phyloP scores from a whole-genome alignment of 1,139 yeast species.

The Nakaseomyces nivariensis region DNA sequence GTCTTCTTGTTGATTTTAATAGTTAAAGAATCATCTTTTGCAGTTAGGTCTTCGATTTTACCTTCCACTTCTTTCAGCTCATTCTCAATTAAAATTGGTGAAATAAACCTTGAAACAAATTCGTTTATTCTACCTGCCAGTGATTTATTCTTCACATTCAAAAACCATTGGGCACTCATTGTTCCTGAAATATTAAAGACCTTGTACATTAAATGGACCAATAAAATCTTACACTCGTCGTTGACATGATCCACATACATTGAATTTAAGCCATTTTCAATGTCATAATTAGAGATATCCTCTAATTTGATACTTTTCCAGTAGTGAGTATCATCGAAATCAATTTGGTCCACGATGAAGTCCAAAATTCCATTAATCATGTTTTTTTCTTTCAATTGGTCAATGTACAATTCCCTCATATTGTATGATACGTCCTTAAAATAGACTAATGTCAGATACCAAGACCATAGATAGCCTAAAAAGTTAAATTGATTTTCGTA shows the following conservation, averaged over 20 bases:
- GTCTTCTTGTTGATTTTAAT: slow-evolving; percentile 53
- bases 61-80: slow-evolving; percentile 49
- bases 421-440: slow-evolving; percentile 60
- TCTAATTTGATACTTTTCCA: slow-evolving; percentile 27
- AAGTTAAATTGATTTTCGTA: slow-evolving; percentile 31
- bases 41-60: slow-evolving; percentile 31
- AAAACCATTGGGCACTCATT: slow-evolving; percentile 61
- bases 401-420: slow-evolving; percentile 50
- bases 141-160: slow-evolving; percentile 35
- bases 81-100: slow-evolving; percentile 51
- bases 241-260: slow-evolving; percentile 19
- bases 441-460: slow-evolving; percentile 55
- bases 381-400: slow-evolving; percentile 42
- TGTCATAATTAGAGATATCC: slow-evolving; percentile 18
- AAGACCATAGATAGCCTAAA: slow-evolving; percentile 52
- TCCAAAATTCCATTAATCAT: slow-evolving; percentile 40
- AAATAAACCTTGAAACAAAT: slow-evolving; percentile 50
- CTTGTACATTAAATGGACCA: slow-evolving; percentile 48
- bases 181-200: slow-evolving; percentile 57
- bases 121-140: slow-evolving; percentile 47
- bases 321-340: slow-evolving; percentile 29
- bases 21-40: slow-evolving; percentile 46
- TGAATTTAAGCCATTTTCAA: slow-evolving; percentile 15
- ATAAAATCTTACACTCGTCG: slow-evolving; percentile 35
- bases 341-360: slow-evolving; percentile 40